Percentiles rank a stretch among this genome's conserved stretches.
Evolutionary conservation across 768 basidiomycete genomes (phyloP).

Genomic region (Mrakia gelida): DNA sequence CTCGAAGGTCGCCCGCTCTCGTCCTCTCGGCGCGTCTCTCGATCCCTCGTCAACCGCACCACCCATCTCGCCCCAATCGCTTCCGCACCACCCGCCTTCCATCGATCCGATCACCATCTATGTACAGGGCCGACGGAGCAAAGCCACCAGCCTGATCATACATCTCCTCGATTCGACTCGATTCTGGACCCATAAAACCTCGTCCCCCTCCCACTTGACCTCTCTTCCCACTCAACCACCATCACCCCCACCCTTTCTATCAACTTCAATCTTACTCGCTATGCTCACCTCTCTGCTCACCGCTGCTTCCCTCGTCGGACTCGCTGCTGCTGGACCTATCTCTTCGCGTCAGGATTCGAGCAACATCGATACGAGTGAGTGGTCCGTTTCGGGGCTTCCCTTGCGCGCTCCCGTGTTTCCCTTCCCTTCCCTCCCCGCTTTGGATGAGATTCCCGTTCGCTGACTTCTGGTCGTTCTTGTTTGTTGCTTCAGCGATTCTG

Average conservation of each 20-base stretch:
- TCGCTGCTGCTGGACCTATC: conserved; percentile 15
- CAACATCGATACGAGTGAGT: conserved; percentile 12
- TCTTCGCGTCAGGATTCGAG: not conserved
- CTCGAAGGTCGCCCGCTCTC: no score
- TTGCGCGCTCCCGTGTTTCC: not conserved
- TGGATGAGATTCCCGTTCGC: no score
- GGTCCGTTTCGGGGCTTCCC: no score
- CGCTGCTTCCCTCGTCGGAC: not conserved
- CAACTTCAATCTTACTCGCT: not conserved
- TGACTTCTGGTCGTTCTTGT: not conserved
- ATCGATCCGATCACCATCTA: no score
- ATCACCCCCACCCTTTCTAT: not conserved
- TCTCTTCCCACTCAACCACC: not conserved
- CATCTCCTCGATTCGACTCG: not conserved
- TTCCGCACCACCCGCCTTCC: no score
- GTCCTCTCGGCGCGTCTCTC: no score
- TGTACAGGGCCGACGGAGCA: not conserved
- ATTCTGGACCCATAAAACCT: not conserved
- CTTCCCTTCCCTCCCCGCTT: no score
- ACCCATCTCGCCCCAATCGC: no score
- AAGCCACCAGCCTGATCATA: not conserved
- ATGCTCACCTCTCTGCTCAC: conserved; percentile 4
- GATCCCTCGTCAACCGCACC: no score
- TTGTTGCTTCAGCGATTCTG: not conserved
- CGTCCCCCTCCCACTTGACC: no score